Evolutionary conservation across 371 early-diverging fungal genomes (phyloP).

Genomic region (Saksenaea oblongispora): DNA sequence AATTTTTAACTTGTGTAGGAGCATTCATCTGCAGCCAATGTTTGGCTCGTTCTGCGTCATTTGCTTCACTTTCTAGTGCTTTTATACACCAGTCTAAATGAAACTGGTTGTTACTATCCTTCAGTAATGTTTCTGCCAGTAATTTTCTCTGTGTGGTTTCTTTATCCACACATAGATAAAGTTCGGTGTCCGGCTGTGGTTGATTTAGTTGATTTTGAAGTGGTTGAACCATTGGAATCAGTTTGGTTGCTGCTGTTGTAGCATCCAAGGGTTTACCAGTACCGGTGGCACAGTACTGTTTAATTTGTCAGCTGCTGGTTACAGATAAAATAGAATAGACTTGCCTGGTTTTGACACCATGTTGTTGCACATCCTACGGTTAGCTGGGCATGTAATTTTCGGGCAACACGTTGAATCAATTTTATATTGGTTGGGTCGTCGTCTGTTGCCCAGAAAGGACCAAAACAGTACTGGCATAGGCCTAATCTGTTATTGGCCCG

Average conservation of each 20-base stretch:
- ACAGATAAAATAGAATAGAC: not conserved
- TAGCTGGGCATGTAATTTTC: constrained; percentile 74
- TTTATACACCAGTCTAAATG: constrained; percentile 71
- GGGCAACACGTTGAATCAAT: constrained; percentile 72
- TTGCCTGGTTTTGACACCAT: constrained; percentile 73
- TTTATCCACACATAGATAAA: constrained; percentile 75
- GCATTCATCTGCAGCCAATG: constrained; percentile 66
- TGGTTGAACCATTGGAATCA: constrained; percentile 55
- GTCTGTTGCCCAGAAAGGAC: constrained; percentile 79
- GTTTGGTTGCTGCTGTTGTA: constrained; percentile 65
- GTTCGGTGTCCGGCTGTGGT: constrained; percentile 29
- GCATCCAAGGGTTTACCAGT: constrained; percentile 58
- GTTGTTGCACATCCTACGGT: constrained; percentile 74
- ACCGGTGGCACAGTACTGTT: constrained; percentile 66
- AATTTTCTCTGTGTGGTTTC: constrained; percentile 51
- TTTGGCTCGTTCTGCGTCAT: constrained; percentile 57
- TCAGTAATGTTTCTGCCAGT: constrained; percentile 50
- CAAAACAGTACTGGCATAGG: constrained; percentile 80
- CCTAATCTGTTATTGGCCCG: constrained; percentile 56
- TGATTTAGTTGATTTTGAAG: constrained; percentile 33
- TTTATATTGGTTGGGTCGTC: constrained; percentile 79
- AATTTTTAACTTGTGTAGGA: constrained; percentile 22
- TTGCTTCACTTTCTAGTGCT: constrained; percentile 58
- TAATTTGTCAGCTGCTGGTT: not conserved
- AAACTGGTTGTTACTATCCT: constrained; percentile 40